Conservation (phyloP, 2,329 filamentous ascomycete species). For the Daldinia sp. region DNA sequence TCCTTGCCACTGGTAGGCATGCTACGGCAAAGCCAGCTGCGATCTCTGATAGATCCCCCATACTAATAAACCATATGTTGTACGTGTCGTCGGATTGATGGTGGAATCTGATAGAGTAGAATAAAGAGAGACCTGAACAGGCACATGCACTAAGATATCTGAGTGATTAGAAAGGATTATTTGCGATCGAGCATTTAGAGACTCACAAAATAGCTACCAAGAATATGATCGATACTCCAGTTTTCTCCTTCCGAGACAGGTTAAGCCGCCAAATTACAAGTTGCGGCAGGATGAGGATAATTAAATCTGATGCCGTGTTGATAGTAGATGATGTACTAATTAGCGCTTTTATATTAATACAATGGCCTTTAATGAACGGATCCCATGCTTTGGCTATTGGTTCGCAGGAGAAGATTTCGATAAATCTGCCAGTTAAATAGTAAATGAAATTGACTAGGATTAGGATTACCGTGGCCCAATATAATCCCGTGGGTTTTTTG, state of each 20-base stretch:
- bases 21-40: neutral
- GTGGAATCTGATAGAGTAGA: neutral
- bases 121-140: neutral
- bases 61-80: neutral
- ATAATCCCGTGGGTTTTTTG: neutral
- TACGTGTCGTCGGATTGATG: neutral
- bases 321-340: neutral
- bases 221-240: neutral
- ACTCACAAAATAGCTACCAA: slow-evolving; percentile 1
- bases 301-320: neutral
- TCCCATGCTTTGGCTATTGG: neutral
- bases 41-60: neutral
- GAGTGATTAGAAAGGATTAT: neutral
- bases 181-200: neutral
- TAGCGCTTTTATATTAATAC: neutral
- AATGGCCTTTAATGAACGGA: neutral
- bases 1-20: neutral
- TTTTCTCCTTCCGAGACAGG: neutral
- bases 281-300: neutral
- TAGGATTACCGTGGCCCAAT: neutral
- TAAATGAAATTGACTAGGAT: neutral
- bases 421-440: neutral
- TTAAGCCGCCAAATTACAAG: neutral
- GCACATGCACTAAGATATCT: slow-evolving; percentile 1
- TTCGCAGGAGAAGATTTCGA: neutral